Evolutionary conservation across 208 protist species (phyloP).

Genomic region (Trypanosoma grayi): DNA sequence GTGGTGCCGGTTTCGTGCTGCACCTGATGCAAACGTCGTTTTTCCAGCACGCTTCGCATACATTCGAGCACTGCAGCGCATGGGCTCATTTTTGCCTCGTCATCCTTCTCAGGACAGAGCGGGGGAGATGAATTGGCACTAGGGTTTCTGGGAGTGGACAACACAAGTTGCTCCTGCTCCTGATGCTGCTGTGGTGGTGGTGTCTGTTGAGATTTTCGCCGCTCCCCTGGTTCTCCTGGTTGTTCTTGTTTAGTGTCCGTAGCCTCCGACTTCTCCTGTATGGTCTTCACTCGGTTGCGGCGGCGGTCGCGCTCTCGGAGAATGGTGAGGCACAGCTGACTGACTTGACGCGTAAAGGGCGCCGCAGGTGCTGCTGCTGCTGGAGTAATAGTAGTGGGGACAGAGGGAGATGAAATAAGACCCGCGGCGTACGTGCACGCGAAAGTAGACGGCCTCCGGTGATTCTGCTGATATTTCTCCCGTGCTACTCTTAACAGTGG

Average conservation of each 20-base stretch:
- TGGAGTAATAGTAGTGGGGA: not conserved
- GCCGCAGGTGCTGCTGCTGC: not conserved
- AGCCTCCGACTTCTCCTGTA: not conserved
- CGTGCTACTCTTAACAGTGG: too few species aligned
- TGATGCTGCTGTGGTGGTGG: too few species aligned
- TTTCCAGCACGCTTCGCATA: constrained; percentile 14
- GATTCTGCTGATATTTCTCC: too few species aligned
- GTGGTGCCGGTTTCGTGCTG: not conserved
- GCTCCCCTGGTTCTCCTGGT: not conserved
- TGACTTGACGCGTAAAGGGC: constrained; percentile 12
- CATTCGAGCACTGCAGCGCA: not conserved
- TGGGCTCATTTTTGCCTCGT: not conserved
- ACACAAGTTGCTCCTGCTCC: too few species aligned
- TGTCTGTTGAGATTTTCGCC: not conserved
- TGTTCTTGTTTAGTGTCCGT: not conserved
- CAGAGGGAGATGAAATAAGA: too few species aligned
- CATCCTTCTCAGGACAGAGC: too few species aligned
- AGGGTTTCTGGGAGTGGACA: too few species aligned
- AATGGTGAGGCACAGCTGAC: constrained; percentile 13
- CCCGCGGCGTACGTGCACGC: too few species aligned
- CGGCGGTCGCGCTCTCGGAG: constrained; percentile 17
- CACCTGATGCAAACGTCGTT: not conserved
- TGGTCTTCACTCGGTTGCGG: not conserved
- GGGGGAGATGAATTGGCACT: too few species aligned
- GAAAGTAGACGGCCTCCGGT: too few species aligned